phyloP scores from a whole-genome alignment of 192 early-diverging fungal species.

The Hyaloraphidium curvatum region DNA sequence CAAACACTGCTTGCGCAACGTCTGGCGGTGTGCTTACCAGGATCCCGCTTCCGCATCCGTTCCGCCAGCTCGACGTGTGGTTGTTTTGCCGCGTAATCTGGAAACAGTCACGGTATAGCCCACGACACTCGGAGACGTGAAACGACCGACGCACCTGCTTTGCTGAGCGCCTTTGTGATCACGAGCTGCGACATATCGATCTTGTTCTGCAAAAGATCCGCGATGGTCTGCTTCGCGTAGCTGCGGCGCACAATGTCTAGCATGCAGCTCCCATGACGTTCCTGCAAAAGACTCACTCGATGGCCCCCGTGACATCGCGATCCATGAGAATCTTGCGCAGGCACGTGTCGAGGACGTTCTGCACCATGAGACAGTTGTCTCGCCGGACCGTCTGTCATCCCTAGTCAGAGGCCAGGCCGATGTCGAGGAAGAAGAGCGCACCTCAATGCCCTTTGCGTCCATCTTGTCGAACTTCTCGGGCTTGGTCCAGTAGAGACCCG shows the following conservation, averaged over 20 bases:
- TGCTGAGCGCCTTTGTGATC: slow-evolving; percentile 86
- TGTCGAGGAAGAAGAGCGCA: slow-evolving; percentile 10
- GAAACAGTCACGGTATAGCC: background rate
- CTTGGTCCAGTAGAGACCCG: slow-evolving; percentile 93
- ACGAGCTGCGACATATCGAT: slow-evolving; percentile 90
- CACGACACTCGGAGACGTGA: background rate
- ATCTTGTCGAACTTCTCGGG: slow-evolving; percentile 85
- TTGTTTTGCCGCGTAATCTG: slow-evolving; percentile 86
- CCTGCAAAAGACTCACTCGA: slow-evolving; percentile 23
- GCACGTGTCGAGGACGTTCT: slow-evolving; percentile 79
- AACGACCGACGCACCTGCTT: slow-evolving; percentile 31
- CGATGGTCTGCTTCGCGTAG: slow-evolving; percentile 71
- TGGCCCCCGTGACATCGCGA: slow-evolving; percentile 65
- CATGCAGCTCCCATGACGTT: background rate
- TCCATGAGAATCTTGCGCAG: slow-evolving; percentile 80
- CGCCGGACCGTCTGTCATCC: slow-evolving; percentile 71
- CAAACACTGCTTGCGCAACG: background rate
- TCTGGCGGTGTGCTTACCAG: slow-evolving; percentile 19
- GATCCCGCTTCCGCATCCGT: slow-evolving; percentile 86
- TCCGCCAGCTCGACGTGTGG: slow-evolving; percentile 92
- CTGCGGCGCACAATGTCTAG: slow-evolving; percentile 11
- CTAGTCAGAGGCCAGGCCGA: too few species aligned
- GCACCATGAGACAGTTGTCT: slow-evolving; percentile 85
- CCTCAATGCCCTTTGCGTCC: slow-evolving; percentile 95
- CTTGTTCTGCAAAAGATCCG: slow-evolving; percentile 90